A percentile compares a stretch with the other conserved stretches of the same genome.
These are phyloP conservation scores for Strobilomyces dryophilus DNA, from an alignment of 768 basidiomycete species.

Conservation along the genomic window DNA sequence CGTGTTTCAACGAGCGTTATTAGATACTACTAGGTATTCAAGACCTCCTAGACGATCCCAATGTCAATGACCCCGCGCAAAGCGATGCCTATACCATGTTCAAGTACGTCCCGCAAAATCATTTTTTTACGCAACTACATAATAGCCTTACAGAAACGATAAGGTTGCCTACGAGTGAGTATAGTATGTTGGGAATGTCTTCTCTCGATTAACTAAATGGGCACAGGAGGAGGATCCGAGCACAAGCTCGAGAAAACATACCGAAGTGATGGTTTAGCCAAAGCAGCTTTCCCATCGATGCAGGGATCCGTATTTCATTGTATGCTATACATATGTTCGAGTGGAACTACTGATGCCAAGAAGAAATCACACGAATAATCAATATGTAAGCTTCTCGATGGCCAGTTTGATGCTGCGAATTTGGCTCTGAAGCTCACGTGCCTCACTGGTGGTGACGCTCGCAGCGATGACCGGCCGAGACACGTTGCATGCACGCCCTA, in stretches of 20 bases:
- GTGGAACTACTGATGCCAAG: conserved; percentile 8
- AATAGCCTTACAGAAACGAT: conserved; percentile 66
- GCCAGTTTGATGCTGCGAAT: conserved; percentile 81
- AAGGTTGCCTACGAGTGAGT: conserved; percentile 88
- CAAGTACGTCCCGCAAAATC: conserved; percentile 57
- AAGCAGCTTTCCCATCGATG: background rate
- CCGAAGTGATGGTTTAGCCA: conserved; percentile 56
- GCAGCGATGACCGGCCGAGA: conserved; percentile 93
- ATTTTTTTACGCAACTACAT: conserved; percentile 1
- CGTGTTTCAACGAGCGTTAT: background rate
- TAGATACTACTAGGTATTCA: conserved; percentile 96
- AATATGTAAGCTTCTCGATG: conserved; percentile 67
- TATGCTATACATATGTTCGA: conserved; percentile 8
- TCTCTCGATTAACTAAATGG: background rate
- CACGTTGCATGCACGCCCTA: conserved; percentile 95
- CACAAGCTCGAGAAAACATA: conserved; percentile 86
- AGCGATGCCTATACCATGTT: conserved; percentile 99
- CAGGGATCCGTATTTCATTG: conserved; percentile 1
- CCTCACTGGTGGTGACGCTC: conserved; percentile 95
- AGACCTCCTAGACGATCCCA: conserved; percentile 92
- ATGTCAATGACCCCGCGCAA: conserved; percentile 96
- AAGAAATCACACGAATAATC: conserved; percentile 5
- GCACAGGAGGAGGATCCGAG: conserved; percentile 67
- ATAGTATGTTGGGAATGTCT: background rate
- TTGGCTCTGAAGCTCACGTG: conserved; percentile 84